phyloP scores from a whole-genome alignment of 2,329 filamentous ascomycete genomes.

The Penicillium hordei region DNA sequence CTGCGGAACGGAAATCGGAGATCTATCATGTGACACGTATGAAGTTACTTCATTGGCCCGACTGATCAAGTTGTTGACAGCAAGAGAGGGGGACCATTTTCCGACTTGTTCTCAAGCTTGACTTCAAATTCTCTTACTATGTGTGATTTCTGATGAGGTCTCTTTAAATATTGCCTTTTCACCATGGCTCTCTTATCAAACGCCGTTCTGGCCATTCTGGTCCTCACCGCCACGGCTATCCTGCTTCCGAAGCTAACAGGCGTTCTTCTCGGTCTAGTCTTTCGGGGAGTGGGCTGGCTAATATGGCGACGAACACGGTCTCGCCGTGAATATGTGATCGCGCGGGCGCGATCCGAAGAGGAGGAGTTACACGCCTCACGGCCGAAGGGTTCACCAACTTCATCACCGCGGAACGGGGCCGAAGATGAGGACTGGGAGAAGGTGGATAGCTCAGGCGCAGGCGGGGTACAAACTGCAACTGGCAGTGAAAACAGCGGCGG shows the following conservation, averaged over 20 bases:
- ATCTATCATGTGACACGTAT: slow-evolving; percentile 26
- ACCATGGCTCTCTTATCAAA: slow-evolving; percentile 38
- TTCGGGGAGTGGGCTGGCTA: slow-evolving; percentile 57
- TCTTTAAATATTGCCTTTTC: slow-evolving; percentile 10
- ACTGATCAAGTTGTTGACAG: slow-evolving; percentile 24
- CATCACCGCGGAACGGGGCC: slow-evolving; percentile 25
- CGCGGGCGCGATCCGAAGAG: slow-evolving; percentile 47
- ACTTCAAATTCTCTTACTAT: slow-evolving; percentile 19
- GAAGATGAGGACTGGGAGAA: slow-evolving; percentile 71
- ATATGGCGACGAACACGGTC: slow-evolving; percentile 64
- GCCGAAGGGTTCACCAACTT: slow-evolving; percentile 24
- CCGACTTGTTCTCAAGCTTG: slow-evolving; percentile 7
- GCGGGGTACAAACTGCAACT: slow-evolving; percentile 43
- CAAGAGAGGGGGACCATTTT: slow-evolving; percentile 10
- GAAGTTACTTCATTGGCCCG: slow-evolving; percentile 16
- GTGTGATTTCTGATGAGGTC: slow-evolving; percentile 19
- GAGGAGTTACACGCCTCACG: slow-evolving; percentile 34
- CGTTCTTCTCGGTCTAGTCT: slow-evolving; percentile 35
- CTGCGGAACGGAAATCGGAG: slow-evolving; percentile 7
- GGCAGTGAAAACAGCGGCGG: slow-evolving; percentile 48
- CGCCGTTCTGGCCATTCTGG: slow-evolving; percentile 33
- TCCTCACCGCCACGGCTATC: slow-evolving; percentile 35
- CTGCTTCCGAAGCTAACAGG: slow-evolving; percentile 38
- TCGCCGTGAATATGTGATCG: slow-evolving; percentile 57
- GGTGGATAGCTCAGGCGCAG: slow-evolving; percentile 57